phyloP scores from a whole-genome alignment of 345 rosid genomes.

The Eucalyptus tenuipes region DNA sequence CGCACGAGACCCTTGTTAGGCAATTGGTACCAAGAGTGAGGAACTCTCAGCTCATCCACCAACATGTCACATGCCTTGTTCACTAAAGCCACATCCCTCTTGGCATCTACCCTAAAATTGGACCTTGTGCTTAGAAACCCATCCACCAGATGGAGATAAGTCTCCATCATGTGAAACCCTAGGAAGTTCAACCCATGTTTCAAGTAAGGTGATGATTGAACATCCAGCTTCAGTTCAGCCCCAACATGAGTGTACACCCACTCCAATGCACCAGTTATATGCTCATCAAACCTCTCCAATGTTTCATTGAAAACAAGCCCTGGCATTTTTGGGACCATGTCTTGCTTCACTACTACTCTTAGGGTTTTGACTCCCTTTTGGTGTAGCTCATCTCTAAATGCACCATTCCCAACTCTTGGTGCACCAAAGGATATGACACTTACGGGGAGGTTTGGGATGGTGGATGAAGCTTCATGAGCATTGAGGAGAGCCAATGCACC shows the following conservation, averaged over 20 bases:
- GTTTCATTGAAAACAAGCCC: constrained; percentile 20
- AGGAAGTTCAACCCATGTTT: constrained; percentile 8
- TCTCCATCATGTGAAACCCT: constrained; percentile 20
- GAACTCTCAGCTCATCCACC: constrained; percentile 23
- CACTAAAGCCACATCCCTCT: constrained; percentile 25
- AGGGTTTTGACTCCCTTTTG: constrained; percentile 17
- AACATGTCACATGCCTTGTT: constrained; percentile 25
- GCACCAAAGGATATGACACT: constrained; percentile 21
- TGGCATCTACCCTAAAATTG: constrained; percentile 5
- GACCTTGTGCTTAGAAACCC: constrained; percentile 2
- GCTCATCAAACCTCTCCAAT: constrained; percentile 13
- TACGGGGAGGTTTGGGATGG: constrained; percentile 1
- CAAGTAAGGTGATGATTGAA: constrained; percentile 18
- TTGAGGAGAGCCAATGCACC: constrained; percentile 30
- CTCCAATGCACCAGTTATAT: constrained; percentile 6
- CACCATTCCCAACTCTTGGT: constrained; percentile 29
- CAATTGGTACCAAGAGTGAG: constrained; percentile 10
- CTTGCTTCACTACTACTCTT: constrained; percentile 22
- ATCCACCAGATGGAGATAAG: constrained; percentile 20
- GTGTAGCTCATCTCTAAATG: constrained; percentile 17
- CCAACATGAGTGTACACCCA: constrained; percentile 40
- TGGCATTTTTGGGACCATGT: constrained; percentile 28
- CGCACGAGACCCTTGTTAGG: constrained; percentile 46
- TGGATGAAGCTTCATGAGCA: constrained; percentile 17
- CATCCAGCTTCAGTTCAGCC: constrained; percentile 11